Conservation (phyloP, 257 asterid species). For the Voacanga thouarsii region DNA sequence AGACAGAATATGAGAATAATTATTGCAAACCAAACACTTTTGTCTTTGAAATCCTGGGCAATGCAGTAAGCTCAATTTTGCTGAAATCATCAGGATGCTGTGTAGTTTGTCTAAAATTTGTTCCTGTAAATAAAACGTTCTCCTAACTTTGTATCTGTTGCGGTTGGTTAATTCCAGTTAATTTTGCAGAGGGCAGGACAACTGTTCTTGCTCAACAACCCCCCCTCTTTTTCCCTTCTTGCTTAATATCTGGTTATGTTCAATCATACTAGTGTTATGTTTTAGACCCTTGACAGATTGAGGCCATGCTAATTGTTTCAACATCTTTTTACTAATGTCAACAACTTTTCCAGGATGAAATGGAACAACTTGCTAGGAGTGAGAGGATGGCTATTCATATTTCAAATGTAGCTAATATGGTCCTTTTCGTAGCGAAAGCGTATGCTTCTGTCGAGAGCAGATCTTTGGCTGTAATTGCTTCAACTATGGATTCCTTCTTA, state of each 20-base stretch:
- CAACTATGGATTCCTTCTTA: slow-evolving; percentile 83
- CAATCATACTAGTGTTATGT: not conserved
- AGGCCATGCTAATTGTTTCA: not conserved
- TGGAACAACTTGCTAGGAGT: slow-evolving; percentile 66
- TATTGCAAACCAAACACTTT: not conserved
- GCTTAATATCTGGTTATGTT: not conserved
- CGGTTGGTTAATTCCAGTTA: not conserved
- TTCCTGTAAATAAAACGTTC: not conserved
- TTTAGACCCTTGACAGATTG: not conserved
- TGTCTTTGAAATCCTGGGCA: not conserved
- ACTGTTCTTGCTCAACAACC: not conserved
- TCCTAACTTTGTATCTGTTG: not conserved
- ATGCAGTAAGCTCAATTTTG: too few species aligned
- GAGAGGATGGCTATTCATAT: slow-evolving; percentile 67
- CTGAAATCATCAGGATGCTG: too few species aligned
- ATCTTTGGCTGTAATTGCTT: slow-evolving; percentile 89
- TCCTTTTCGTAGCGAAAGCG: slow-evolving; percentile 76
- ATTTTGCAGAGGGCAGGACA: not conserved
- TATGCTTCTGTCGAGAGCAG: slow-evolving; percentile 81
- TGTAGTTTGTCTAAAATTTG: not conserved
- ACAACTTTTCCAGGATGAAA: slow-evolving; percentile 52
- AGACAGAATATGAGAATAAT: too few species aligned
- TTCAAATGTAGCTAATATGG: slow-evolving; percentile 67
- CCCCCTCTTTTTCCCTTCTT: too few species aligned
- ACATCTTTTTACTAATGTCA: slow-evolving; percentile 12